Evolutionary conservation across 805 yeast species (phyloP).

Genomic region (Myxozyma sirexii): DNA sequence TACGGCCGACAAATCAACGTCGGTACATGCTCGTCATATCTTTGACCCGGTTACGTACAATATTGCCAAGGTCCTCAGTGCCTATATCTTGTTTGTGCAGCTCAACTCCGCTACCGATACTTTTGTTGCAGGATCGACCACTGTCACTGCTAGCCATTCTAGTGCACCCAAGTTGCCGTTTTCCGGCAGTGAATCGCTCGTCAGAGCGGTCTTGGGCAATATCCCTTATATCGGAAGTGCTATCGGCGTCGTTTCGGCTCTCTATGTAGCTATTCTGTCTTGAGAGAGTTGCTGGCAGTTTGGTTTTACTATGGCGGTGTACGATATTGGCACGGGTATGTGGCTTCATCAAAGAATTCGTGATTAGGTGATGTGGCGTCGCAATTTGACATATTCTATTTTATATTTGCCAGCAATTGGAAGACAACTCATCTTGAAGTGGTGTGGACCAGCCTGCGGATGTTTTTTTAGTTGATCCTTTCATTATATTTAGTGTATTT

Average conservation of each 20-base stretch:
- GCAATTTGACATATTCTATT: no score
- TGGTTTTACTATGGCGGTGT: background rate
- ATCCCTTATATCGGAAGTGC: conserved; percentile 24
- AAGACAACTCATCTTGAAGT: no score
- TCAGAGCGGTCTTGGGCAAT: conserved; percentile 15
- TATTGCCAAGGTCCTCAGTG: conserved; percentile 35
- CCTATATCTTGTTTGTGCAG: conserved; percentile 51
- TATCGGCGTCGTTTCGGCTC: conserved; percentile 16
- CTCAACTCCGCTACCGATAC: conserved; percentile 1
- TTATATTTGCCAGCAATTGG: no score
- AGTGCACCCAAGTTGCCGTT: conserved; percentile 46
- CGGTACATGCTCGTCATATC: conserved; percentile 20
- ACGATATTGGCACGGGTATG: conserved; percentile 9
- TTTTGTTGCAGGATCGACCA: conserved; percentile 12
- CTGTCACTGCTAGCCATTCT: conserved; percentile 11
- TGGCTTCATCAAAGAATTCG: background rate
- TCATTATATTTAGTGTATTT: background rate
- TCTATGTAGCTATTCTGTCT: conserved; percentile 29
- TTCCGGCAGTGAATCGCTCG: conserved; percentile 45
- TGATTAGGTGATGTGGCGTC: no score
- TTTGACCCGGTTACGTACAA: conserved; percentile 35
- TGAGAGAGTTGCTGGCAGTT: background rate
- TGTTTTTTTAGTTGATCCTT: background rate
- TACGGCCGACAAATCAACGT: conserved; percentile 33
- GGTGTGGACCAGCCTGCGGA: no score